Evolutionary conservation across 331 rosid species (phyloP).

Genomic region (Saraca asoca): DNA sequence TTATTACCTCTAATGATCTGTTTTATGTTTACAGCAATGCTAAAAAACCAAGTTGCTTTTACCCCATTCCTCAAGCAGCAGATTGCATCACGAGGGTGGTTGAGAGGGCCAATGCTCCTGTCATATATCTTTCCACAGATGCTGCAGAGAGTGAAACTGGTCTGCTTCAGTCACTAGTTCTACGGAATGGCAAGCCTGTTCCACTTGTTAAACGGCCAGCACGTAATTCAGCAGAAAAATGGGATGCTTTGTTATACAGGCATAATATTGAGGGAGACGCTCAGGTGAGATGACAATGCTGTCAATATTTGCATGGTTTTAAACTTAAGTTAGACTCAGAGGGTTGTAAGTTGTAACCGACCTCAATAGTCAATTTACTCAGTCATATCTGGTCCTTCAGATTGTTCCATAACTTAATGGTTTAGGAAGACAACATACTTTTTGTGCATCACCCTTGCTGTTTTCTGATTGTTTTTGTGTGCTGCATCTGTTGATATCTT

Average conservation of each 20-base stretch:
- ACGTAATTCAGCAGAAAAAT: slow-evolving; percentile 88
- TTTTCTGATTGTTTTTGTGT: slow-evolving; percentile 7
- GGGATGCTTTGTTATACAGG: slow-evolving; percentile 96
- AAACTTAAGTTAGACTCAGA: slow-evolving; percentile 8
- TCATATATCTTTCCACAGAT: slow-evolving; percentile 90
- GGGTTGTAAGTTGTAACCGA: background rate
- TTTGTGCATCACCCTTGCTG: background rate
- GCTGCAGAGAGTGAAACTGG: slow-evolving; percentile 91
- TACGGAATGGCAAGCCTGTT: slow-evolving; percentile 67
- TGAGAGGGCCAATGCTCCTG: slow-evolving; percentile 68
- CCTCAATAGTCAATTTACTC: background rate
- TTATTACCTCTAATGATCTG: slow-evolving; percentile 34
- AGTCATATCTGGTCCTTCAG: slow-evolving; percentile 2
- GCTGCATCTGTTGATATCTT: background rate
- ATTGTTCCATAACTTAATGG: slow-evolving; percentile 5
- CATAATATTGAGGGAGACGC: slow-evolving; percentile 70
- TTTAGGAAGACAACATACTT: slow-evolving; percentile 9
- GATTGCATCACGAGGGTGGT: slow-evolving; percentile 68
- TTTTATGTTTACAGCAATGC: slow-evolving; percentile 64
- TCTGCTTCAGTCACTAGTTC: slow-evolving; percentile 76
- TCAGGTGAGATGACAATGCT: slow-evolving; percentile 56
- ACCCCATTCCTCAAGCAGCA: slow-evolving; percentile 99
- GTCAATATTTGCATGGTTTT: slow-evolving; percentile 13
- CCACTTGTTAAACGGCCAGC: slow-evolving; percentile 87
- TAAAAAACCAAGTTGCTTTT: slow-evolving; percentile 86